phyloP scores from a whole-genome alignment of 352 stramenopile genomes.

The Globisporangium ultimum region DNA sequence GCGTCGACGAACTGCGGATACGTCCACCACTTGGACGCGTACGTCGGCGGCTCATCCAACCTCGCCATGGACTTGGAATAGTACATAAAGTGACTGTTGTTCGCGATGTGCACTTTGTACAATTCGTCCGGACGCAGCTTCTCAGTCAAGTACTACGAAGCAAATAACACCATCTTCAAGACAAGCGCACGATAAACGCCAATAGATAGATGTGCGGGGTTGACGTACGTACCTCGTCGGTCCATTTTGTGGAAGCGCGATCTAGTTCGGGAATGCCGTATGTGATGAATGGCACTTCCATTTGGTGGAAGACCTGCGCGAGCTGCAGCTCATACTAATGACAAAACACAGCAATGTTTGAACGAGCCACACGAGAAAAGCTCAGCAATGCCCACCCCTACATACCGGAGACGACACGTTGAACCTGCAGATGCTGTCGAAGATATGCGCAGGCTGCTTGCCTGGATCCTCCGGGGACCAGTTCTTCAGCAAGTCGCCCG shows the following conservation, averaged over 20 bases:
- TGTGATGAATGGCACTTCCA: slow-evolving; percentile 93
- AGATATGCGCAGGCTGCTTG: slow-evolving; percentile 28
- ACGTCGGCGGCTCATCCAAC: slow-evolving; percentile 32
- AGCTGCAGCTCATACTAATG: slow-evolving; percentile 76
- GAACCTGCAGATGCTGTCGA: slow-evolving; percentile 63
- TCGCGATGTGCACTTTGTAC: slow-evolving; percentile 70
- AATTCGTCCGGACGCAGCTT: slow-evolving; percentile 29
- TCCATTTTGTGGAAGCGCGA: slow-evolving; percentile 76
- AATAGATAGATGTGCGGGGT: neutral
- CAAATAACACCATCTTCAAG: neutral
- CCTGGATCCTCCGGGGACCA: slow-evolving; percentile 69
- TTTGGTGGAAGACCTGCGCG: slow-evolving; percentile 84
- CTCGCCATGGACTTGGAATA: slow-evolving; percentile 53
- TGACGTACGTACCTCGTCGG: slow-evolving; percentile 35
- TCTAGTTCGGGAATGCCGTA: slow-evolving; percentile 89
- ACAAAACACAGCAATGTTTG: slow-evolving; percentile 1
- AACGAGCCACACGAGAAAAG: neutral
- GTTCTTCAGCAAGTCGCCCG: slow-evolving; percentile 69
- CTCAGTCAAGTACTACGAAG: slow-evolving; percentile 44
- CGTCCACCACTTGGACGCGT: slow-evolving; percentile 49
- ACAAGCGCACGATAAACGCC: too few species aligned
- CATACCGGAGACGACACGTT: slow-evolving; percentile 53
- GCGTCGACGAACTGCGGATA: slow-evolving; percentile 55
- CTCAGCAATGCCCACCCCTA: neutral
- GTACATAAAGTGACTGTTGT: slow-evolving; percentile 95